Conservation (phyloP, 1,284 basidiomycete species). For the Pascua sp. region DNA sequence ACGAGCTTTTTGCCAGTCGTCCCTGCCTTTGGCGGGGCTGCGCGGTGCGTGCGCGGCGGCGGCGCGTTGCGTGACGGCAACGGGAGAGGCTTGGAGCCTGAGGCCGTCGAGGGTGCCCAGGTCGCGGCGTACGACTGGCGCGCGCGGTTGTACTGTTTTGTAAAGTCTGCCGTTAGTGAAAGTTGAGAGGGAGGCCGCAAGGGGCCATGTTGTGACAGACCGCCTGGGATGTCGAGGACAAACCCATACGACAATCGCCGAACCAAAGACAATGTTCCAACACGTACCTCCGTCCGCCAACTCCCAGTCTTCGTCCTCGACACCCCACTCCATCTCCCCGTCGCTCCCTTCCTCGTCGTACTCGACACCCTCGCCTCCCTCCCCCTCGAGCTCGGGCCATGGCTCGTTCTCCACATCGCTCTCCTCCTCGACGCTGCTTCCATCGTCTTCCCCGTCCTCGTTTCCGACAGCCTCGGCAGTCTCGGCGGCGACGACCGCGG, state of each 20-base stretch:
- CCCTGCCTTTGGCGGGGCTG: constrained; percentile 24
- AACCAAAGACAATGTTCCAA: not conserved
- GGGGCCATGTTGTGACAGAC: too few relatives aligned
- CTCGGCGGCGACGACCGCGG: too few relatives aligned
- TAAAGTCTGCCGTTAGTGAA: constrained; percentile 69
- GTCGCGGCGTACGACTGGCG: constrained; percentile 60
- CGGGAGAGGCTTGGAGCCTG: constrained; percentile 19
- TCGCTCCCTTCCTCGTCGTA: constrained; percentile 20
- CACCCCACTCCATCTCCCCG: constrained; percentile 52
- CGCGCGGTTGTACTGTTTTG: constrained; percentile 91
- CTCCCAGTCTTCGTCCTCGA: constrained; percentile 91
- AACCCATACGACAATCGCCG: not conserved
- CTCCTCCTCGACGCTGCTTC: too few relatives aligned
- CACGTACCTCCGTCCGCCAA: constrained; percentile 60
- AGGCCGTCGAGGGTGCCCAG: constrained; percentile 2
- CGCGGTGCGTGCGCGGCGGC: constrained; percentile 47
- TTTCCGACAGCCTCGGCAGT: too few relatives aligned
- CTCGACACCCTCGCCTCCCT: not conserved
- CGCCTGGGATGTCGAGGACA: too few relatives aligned
- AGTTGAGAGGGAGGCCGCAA: too few relatives aligned
- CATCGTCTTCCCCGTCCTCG: too few relatives aligned
- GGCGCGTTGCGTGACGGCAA: constrained; percentile 39
- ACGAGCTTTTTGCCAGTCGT: constrained; percentile 67
- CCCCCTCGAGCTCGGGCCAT: too few relatives aligned
- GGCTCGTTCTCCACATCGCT: too few relatives aligned